phyloP scores from a whole-genome alignment of 768 basidiomycete genomes.

The Neoboletus magnificus region DNA sequence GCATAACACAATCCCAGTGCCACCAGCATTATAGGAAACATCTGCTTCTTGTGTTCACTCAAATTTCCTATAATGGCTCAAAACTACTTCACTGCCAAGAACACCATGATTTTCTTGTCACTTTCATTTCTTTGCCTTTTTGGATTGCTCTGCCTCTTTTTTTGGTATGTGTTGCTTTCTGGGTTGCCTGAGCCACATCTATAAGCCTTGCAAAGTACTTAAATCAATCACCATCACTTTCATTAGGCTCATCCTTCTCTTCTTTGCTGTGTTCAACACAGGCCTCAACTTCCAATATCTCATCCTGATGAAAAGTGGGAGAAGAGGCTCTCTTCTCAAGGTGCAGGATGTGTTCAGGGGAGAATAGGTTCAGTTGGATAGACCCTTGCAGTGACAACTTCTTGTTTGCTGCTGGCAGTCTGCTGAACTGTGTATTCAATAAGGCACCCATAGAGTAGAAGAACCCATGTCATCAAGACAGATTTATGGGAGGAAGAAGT shows the following conservation, averaged over 20 bases:
- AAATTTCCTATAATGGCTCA: background rate
- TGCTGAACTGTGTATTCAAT: conserved; percentile 30
- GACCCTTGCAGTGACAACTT: conserved; percentile 91
- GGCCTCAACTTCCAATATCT: conserved; percentile 17
- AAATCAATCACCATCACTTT: conserved; percentile 33
- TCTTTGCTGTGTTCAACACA: conserved; percentile 4
- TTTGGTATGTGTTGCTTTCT: conserved; percentile 23
- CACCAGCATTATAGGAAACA: background rate
- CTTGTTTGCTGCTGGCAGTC: conserved; percentile 85
- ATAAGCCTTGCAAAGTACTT: conserved; percentile 28
- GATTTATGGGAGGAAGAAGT: background rate
- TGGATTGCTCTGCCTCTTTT: conserved; percentile 25
- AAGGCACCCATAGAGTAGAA: background rate
- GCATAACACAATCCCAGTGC: background rate
- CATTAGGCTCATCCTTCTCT: conserved; percentile 21
- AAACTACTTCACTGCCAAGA: conserved; percentile 4
- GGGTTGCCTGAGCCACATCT: conserved; percentile 28
- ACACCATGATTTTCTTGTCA: conserved; percentile 20
- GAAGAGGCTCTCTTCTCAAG: conserved; percentile 9
- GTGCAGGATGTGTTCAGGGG: conserved; percentile 50
- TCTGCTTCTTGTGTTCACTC: background rate
- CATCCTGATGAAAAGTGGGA: conserved; percentile 3
- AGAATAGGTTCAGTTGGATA: conserved; percentile 73
- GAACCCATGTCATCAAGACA: background rate
- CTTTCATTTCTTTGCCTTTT: conserved; percentile 32